phyloP scores from a whole-genome alignment of 2,329 filamentous ascomycete genomes.

The Dactylellina leptospora region DNA sequence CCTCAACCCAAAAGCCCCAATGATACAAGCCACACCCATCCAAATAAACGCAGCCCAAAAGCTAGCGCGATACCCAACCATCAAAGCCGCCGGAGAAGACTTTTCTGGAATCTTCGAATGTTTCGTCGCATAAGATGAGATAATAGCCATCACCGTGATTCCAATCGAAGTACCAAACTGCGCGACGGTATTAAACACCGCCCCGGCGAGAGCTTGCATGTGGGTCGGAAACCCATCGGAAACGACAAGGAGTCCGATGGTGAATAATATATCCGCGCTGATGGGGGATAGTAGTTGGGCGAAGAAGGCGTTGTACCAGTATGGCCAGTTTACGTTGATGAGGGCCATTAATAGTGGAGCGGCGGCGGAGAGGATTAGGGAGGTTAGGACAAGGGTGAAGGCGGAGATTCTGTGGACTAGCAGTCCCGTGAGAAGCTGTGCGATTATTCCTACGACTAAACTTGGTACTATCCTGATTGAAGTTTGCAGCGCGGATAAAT shows the following conservation, averaged over 20 bases:
- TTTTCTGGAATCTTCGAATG: neutral
- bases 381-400: neutral
- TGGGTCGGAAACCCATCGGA: neutral
- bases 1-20: neutral
- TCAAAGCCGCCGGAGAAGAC: neutral
- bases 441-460: neutral
- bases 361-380: neutral
- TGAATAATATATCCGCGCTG: neutral
- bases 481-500: neutral
- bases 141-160: neutral
- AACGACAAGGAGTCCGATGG: neutral
- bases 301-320: constrained; percentile 3
- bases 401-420: neutral
- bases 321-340: neutral
- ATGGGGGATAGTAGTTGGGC: neutral
- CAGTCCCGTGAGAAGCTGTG: neutral
- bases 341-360: neutral
- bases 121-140: neutral
- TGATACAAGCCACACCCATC: neutral
- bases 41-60: neutral
- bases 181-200: neutral
- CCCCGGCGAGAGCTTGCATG: neutral
- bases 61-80: constrained; percentile 1
- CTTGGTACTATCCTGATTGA: neutral
- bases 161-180: neutral